Evolutionary conservation across 139 green algal species (phyloP), one percentile per base, ranked within the genome.

Genomic region (Picochlorum sp.): DNA sequence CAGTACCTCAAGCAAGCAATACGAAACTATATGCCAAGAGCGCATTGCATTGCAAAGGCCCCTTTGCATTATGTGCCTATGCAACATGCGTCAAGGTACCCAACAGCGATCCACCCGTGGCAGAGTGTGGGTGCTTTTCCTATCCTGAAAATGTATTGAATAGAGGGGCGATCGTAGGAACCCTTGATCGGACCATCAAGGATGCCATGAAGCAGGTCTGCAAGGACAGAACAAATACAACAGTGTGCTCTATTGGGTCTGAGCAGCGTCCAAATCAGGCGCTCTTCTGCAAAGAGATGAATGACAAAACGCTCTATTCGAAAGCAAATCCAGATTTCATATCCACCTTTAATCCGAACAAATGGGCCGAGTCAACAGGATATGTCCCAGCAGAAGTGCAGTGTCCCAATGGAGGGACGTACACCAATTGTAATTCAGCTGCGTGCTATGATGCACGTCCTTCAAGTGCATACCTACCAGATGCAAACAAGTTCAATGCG

Each of bases 311-410:
- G 9, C 16, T 54, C 16, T 54, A 54, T 9, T 20, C 47, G 18
- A 13, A 13, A 54, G 47, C 47, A 54, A 54, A 54, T 54, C 16
- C 47, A 54, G 47, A 54, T 10, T 54, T n/a, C 15, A 54, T 54
- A 23, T 54, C 47, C 16, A 54, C 47, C 16, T 54, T 23, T 54
- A 54, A 54, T 54, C 47, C 47, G 16, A 13, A 54, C 18, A 20
- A 54, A 0, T 54, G 47, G 47, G 16, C 18, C 8, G 47, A 16
- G 10, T n/a, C 47, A 20, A 0, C 11, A n/a, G 47, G 47, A 18
- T 54, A 16, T 54, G 6, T 23, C 16, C 47, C 47, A 9, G 16
- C 47, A 54, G 47, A 0, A 20, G 18, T 20, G 16, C 16, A n/a
- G 47, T 54, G 47, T 23, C 16, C 16, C 16, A 23, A n/a, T 54